Conservation (phyloP, 2,329 filamentous ascomycete genomes). For the Aspergillus sp. region DNA sequence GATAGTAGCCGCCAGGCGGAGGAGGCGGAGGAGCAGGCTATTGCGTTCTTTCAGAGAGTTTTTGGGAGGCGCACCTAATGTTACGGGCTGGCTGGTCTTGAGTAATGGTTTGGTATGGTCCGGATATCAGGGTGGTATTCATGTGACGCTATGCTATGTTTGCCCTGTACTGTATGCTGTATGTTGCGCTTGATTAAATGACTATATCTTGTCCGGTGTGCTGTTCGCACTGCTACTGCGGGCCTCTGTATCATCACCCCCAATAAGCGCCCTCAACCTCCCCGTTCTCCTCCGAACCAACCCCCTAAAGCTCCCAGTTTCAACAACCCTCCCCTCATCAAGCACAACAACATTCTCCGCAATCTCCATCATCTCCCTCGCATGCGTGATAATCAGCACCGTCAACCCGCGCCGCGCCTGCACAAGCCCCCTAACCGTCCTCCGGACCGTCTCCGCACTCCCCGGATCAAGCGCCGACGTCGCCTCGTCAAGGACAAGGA, state of each 20-base stretch:
- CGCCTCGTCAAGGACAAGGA: slow-evolving; percentile 85
- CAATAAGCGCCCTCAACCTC: slow-evolving; percentile 51
- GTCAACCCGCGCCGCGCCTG: slow-evolving; percentile 56
- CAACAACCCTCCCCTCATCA: slow-evolving; percentile 69
- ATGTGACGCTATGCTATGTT: too few species aligned
- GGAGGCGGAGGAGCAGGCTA: slow-evolving; percentile 34
- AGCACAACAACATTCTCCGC: slow-evolving; percentile 74
- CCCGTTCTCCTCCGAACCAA: slow-evolving; percentile 54
- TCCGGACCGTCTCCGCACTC: slow-evolving; percentile 66
- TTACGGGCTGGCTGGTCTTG: too few species aligned
- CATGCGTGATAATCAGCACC: slow-evolving; percentile 82
- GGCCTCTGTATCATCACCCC: slow-evolving; percentile 15
- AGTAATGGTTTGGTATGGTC: too few species aligned
- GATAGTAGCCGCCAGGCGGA: slow-evolving; percentile 28
- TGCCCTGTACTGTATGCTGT: too few species aligned
- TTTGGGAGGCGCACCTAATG: slow-evolving; percentile 9
- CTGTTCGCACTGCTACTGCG: background rate
- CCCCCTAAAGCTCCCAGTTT: slow-evolving; percentile 70
- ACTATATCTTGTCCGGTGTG: background rate
- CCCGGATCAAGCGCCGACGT: slow-evolving; percentile 78
- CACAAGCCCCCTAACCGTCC: slow-evolving; percentile 63
- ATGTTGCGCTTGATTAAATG: background rate
- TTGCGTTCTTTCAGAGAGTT: slow-evolving; percentile 25
- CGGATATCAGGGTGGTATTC: too few species aligned
- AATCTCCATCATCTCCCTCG: slow-evolving; percentile 81